Conservation (phyloP, 257 asterid species). For the Ligustrum vulgare region DNA sequence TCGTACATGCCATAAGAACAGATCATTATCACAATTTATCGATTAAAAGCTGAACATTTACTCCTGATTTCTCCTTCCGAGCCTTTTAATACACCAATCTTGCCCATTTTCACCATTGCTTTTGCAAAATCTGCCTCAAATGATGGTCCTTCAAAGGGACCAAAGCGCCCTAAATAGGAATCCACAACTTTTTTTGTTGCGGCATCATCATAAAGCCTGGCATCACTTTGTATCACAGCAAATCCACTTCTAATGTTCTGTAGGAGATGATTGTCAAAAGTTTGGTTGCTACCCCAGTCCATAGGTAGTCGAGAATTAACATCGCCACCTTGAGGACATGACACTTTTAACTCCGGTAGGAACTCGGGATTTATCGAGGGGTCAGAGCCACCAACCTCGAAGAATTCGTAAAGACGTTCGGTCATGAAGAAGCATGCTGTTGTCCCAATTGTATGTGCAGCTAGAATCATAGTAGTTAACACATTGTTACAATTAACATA, state of each 20-base stretch:
- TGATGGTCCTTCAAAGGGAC: slow-evolving; percentile 48
- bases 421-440: slow-evolving; percentile 93
- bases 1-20: background rate
- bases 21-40: slow-evolving; percentile 4
- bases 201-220: slow-evolving; percentile 53
- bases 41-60: slow-evolving; percentile 50
- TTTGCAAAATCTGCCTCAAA: slow-evolving; percentile 66
- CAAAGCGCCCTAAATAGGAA: slow-evolving; percentile 56
- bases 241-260: slow-evolving; percentile 62
- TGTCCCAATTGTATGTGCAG: slow-evolving; percentile 83
- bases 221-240: slow-evolving; percentile 75
- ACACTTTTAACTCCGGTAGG: slow-evolving; percentile 52
- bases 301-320: slow-evolving; percentile 53
- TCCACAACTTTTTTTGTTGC: slow-evolving; percentile 54
- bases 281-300: slow-evolving; percentile 49
- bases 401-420: slow-evolving; percentile 61
- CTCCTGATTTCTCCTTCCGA: slow-evolving; percentile 64
- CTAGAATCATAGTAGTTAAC: slow-evolving; percentile 23
- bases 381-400: slow-evolving; percentile 52
- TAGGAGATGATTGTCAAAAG: slow-evolving; percentile 58
- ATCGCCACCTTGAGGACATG: slow-evolving; percentile 57
- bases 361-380: slow-evolving; percentile 62
- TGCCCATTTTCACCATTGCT: slow-evolving; percentile 77
- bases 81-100: slow-evolving; percentile 63
- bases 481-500: too few relatives aligned